A percentile compares a stretch with the other conserved stretches of the same genome.
Conservation (phyloP, 2,329 filamentous ascomycete species). For the Chlorencoelia australis region DNA sequence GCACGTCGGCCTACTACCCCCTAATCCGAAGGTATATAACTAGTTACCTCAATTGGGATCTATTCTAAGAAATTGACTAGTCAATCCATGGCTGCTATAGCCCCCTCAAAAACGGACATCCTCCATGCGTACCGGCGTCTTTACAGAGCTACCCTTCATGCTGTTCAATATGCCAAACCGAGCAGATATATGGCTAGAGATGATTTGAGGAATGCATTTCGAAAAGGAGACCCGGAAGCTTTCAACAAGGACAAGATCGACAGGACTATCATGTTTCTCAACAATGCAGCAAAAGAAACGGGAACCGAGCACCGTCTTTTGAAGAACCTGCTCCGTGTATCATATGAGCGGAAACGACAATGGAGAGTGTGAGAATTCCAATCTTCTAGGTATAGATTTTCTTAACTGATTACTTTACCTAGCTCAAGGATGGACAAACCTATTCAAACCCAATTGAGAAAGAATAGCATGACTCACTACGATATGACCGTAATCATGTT, state of each 20-base stretch:
- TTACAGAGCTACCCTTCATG: slow-evolving; percentile 55
- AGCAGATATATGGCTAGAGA: slow-evolving; percentile 52
- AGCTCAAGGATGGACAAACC: too few relatives aligned
- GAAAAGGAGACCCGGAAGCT: slow-evolving; percentile 31
- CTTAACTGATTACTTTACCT: too few relatives aligned
- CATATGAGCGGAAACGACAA: slow-evolving; percentile 11
- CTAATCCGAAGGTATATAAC: too few relatives aligned
- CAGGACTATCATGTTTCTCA: slow-evolving; percentile 61
- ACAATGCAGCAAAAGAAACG: slow-evolving; percentile 49
- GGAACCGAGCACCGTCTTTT: slow-evolving; percentile 65
- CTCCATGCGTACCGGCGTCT: slow-evolving; percentile 60
- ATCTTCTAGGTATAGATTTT: background rate
- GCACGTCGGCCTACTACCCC: background rate
- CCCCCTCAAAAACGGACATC: slow-evolving; percentile 30
- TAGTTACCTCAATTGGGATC: too few relatives aligned
- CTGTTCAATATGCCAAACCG: slow-evolving; percentile 62
- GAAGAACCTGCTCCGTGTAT: slow-evolving; percentile 52
- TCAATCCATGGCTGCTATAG: slow-evolving; percentile 14
- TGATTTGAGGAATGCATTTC: slow-evolving; percentile 50
- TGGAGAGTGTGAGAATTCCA: slow-evolving; percentile 1
- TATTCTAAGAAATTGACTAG: too few relatives aligned
- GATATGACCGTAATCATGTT: slow-evolving; percentile 63
- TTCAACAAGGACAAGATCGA: slow-evolving; percentile 44
- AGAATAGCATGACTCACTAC: slow-evolving; percentile 42
- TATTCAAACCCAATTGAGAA: slow-evolving; percentile 13